phyloP scores from a whole-genome alignment of 257 asterid species.

The Buddleja alternifolia region DNA sequence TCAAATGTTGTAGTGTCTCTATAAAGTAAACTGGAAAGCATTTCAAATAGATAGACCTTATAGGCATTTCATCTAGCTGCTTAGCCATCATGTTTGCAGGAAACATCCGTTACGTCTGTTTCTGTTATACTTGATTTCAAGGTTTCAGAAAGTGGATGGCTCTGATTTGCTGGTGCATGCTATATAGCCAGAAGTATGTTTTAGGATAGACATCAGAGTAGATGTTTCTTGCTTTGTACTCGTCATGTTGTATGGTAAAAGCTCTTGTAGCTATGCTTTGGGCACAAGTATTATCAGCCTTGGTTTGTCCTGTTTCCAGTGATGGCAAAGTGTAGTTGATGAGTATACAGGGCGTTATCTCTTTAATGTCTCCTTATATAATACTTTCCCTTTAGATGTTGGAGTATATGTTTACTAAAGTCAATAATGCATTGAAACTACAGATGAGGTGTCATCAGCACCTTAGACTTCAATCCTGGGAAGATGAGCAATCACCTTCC shows the following conservation, averaged over 20 bases:
- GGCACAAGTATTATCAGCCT: not conserved
- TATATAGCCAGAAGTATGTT: not conserved
- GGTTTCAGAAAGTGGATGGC: conserved; percentile 15
- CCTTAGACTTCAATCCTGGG: conserved; percentile 6
- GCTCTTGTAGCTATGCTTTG: conserved; percentile 11
- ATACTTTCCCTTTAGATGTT: not conserved
- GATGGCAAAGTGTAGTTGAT: conserved; percentile 6
- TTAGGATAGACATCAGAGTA: not conserved
- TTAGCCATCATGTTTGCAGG: not conserved
- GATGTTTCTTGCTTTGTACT: not conserved
- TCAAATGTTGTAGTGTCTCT: not conserved
- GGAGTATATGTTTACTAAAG: conserved; percentile 20
- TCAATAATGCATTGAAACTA: not conserved
- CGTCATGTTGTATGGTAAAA: not conserved
- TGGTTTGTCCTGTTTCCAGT: conserved; percentile 12
- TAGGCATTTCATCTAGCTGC: conserved; percentile 6
- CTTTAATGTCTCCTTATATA: not conserved
- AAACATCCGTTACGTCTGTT: not conserved
- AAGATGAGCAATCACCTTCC: not conserved
- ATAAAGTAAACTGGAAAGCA: not conserved
- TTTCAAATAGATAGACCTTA: not conserved
- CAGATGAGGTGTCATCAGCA: not conserved
- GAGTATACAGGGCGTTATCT: conserved; percentile 3
- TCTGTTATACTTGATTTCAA: not conserved
- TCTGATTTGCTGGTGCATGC: conserved; percentile 14